Evolutionary conservation across 495 filamentous ascomycete genomes (phyloP), one percentile per base, ranked within the genome.

Genomic region (Penicillium waksmanii): DNA sequence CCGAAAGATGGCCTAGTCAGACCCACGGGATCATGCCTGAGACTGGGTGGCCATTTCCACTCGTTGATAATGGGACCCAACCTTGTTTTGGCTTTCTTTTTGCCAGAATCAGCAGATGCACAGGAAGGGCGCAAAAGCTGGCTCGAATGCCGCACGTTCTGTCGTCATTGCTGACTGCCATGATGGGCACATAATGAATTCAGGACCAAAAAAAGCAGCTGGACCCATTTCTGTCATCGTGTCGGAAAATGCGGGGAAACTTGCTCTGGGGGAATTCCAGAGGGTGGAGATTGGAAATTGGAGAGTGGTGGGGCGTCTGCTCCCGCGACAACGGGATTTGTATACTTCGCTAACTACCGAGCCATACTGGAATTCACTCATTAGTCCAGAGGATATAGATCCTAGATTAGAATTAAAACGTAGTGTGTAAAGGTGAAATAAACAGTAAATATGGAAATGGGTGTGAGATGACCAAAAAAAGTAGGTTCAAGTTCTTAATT

Each of bases 271-370:
- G 46, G 23, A 48, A 27, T 13, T 48, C 11, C 23, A 27, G 46
- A 25, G 2, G 46, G 19, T 31, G 27, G 27, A 31, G 27, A 31
- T 31, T 23, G 23, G 23, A 23, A 23, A 23, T 23, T 23, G 27
- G 27, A 31, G 27, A 31, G 27, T 31, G 46, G 18, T 48, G 21
- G 46, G 18, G 46, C 19, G 18, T 13, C 46, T 48, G 1, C 9
- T 23, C 46, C 15, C 5, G 46, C 15, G 46, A 27, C 9, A 27
- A 48, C 46, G 46, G 46, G 46, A 48, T 48, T 48, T 48, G 19
- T 48, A 48, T 48, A 48, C 46, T 48, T 48, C 21, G 19, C 7
- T 6, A 48, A 48, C 46, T 48, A 48, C 46, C 46, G 46, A 48
- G n/a, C 27, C 27, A 31, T 31, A 31, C 27, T 31, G 8, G 27